A percentile compares a stretch with the other conserved stretches of the same genome.
These are phyloP conservation scores for Talaromyces verruculosus DNA, from an alignment of 2,329 filamentous ascomycete genomes.

Conservation along the genomic window DNA sequence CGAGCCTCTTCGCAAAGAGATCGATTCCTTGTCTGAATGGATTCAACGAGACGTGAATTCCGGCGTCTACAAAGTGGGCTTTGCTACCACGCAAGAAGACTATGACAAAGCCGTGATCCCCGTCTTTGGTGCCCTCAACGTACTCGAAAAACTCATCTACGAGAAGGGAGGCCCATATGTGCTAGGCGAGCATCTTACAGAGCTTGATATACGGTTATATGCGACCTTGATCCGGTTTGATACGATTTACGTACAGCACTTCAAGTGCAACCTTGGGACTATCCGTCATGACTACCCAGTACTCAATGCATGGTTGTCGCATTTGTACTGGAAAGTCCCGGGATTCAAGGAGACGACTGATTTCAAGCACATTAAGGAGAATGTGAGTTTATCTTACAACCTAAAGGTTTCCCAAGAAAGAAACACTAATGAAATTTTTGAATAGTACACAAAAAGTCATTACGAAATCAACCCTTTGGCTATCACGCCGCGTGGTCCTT, in stretches of 20 bases:
- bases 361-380: conserved; percentile 69
- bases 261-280: conserved; percentile 64
- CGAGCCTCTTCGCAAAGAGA: conserved; percentile 45
- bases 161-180: conserved; percentile 56
- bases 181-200: conserved; percentile 56
- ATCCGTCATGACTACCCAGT: conserved; percentile 62
- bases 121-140: conserved; percentile 62
- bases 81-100: conserved; percentile 54
- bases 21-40: conserved; percentile 56
- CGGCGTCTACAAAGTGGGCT: conserved; percentile 64
- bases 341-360: conserved; percentile 61
- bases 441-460: conserved; percentile 60
- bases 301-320: conserved; percentile 61
- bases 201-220: conserved; percentile 60
- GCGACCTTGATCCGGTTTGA: conserved; percentile 62
- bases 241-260: conserved; percentile 63
- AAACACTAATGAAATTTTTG: background rate
- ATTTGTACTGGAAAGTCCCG: conserved; percentile 57
- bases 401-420: background rate
- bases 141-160: conserved; percentile 53
- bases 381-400: conserved; percentile 36
- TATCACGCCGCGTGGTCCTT: conserved; percentile 64
- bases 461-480: conserved; percentile 59
- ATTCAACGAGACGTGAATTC: conserved; percentile 58
- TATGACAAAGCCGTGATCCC: conserved; percentile 57